These are phyloP conservation scores for Epichloe bromicola DNA, from an alignment of 2,329 filamentous ascomycete species.

Conservation along the genomic window DNA sequence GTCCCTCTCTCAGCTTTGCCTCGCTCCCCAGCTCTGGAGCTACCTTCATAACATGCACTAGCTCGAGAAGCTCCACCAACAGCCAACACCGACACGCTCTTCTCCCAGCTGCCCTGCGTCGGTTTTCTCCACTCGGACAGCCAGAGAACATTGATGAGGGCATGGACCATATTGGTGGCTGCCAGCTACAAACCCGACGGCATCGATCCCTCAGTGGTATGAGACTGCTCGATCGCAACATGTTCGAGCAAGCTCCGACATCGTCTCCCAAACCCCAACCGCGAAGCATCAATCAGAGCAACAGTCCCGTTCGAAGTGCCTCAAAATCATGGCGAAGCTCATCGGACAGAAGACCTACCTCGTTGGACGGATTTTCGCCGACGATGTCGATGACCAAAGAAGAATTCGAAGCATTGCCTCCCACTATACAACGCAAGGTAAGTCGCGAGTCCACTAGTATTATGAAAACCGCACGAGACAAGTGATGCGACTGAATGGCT, in stretches of 20 bases:
- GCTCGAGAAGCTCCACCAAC: conserved; percentile 8
- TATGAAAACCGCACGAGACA: background rate
- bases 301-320: conserved; percentile 9
- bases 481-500: background rate
- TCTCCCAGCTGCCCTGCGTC: conserved; percentile 5
- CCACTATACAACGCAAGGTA: conserved; percentile 44
- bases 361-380: conserved; percentile 13
- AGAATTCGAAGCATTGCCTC: conserved; percentile 39
- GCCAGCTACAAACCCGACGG: background rate
- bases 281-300: conserved; percentile 10
- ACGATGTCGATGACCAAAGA: conserved; percentile 22
- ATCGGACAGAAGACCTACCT: conserved; percentile 10
- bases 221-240: background rate
- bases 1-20: conserved; percentile 3
- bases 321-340: conserved; percentile 13
- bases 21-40: conserved; percentile 8
- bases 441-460: conserved; percentile 15
- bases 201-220: background rate
- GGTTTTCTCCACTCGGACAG: background rate
- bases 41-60: conserved; percentile 12
- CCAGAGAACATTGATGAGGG: background rate
- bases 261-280: conserved; percentile 7
- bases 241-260: background rate
- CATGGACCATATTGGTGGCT: background rate
- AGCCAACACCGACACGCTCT: conserved; percentile 5